Percentiles rank a stretch among this genome's conserved stretches.
Conservation (phyloP, 2,329 filamentous ascomycete species). For the Hymenoscyphus occultus region DNA sequence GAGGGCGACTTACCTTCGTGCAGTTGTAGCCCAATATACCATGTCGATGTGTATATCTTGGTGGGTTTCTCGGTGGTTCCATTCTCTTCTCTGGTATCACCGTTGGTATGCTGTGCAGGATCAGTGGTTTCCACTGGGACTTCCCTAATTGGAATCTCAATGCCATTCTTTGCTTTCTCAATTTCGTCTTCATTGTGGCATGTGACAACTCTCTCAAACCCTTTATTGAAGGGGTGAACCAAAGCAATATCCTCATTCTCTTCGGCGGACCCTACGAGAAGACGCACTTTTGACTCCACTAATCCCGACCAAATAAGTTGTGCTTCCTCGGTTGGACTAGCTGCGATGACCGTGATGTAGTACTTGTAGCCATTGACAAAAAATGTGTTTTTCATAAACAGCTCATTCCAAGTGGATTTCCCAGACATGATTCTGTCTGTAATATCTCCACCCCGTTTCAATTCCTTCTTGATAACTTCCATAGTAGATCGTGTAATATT, state of each 20-base stretch:
- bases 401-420: slow-evolving; percentile 76
- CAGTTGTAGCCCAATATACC: slow-evolving; percentile 88
- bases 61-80: slow-evolving; percentile 37
- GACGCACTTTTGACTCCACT: slow-evolving; percentile 88
- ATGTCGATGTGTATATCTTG: slow-evolving; percentile 79
- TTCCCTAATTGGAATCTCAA: slow-evolving; percentile 52
- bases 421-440: slow-evolving; percentile 76
- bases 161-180: slow-evolving; percentile 57
- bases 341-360: slow-evolving; percentile 83
- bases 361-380: slow-evolving; percentile 94
- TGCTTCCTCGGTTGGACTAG: slow-evolving; percentile 78
- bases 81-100: slow-evolving; percentile 39
- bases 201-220: slow-evolving; percentile 77
- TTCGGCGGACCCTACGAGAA: slow-evolving; percentile 81
- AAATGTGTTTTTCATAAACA: slow-evolving; percentile 89
- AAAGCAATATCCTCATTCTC: slow-evolving; percentile 74
- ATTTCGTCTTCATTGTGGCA: slow-evolving; percentile 62
- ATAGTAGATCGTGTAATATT: slow-evolving; percentile 88
- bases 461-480: slow-evolving; percentile 77
- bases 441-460: slow-evolving; percentile 73
- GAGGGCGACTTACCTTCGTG: slow-evolving; percentile 57
- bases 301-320: slow-evolving; percentile 87
- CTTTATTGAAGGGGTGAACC: slow-evolving; percentile 90
- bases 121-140: slow-evolving; percentile 34
- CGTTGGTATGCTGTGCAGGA: slow-evolving; percentile 43